Base-by-base conservation (phyloP, 495 filamentous ascomycete genomes). In the Mycothermus thermophilus region DNA sequence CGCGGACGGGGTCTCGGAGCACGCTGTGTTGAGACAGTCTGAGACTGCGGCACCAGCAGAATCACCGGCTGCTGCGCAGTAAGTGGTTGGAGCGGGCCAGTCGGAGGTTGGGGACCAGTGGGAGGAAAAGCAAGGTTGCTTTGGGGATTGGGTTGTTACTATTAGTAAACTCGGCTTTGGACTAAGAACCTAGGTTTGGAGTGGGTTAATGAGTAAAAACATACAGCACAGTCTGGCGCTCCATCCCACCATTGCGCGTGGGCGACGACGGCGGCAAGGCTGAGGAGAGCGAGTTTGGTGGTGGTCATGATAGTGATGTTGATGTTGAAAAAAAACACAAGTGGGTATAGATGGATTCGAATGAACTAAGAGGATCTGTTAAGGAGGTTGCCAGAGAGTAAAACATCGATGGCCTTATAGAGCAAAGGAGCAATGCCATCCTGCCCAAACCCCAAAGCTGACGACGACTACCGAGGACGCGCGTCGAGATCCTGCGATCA, bases 81-180 rank as follows among this genome's bases (percentile, higher is more conserved):
- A 66, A 23, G 36, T 46, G n/a, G 59, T 60, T 7, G 62, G 60
- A 11, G 54, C 54, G 4, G 62, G 62, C 62, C 62, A 66, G 31
- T 50, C 38, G 32, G 40, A 43, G 17, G 47, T 32, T 5, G 50
- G 45, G 7, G 40, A 33, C 54, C 54, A 66, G 32, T 40, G 45
- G n/a, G 62, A 59, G 11, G 56, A 59, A 27, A 66, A 53, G 28
- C 62, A 66, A 32, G 45, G 43, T 52, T 66, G 54, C 59, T 63
- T 37, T 30, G 20, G 19, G 1, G 27, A 21, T 12, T 9, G 19
- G 8, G 11, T 19, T 38, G 22, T 40, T 33, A 13, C 1, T 21
- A 14, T 27, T 21, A n/a, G n/a, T n/a, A n/a, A n/a, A n/a, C n/a
- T n/a, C n/a, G n/a, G n/a, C n/a, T n/a, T n/a, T n/a, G n/a, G n/a